phyloP scores from a whole-genome alignment of 352 stramenopile species.

The Phytophthora boehmeriae region DNA sequence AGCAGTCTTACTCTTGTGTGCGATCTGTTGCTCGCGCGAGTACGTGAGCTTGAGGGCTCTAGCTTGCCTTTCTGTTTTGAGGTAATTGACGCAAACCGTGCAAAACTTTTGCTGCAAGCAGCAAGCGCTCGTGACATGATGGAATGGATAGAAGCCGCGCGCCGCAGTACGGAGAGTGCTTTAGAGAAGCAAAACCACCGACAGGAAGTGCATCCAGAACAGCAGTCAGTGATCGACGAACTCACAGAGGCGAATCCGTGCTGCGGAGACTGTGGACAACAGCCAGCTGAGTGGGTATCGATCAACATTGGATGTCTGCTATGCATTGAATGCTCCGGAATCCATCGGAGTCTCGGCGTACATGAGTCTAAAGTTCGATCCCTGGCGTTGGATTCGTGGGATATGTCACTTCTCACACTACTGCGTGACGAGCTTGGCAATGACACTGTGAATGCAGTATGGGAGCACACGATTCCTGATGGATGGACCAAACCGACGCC shows the following conservation, averaged over 20 bases:
- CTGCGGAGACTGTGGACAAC: slow-evolving; percentile 79
- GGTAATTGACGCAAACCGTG: slow-evolving; percentile 81
- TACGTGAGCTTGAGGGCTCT: slow-evolving; percentile 58
- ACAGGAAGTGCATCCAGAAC: slow-evolving; percentile 80
- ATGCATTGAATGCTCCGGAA: slow-evolving; percentile 97
- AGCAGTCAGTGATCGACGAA: slow-evolving; percentile 71
- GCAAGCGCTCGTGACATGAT: slow-evolving; percentile 74
- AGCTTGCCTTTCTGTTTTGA: slow-evolving; percentile 82
- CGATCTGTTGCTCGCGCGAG: slow-evolving; percentile 81
- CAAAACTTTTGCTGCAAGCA: slow-evolving; percentile 77
- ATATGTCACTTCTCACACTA: slow-evolving; percentile 74
- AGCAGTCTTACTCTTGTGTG: slow-evolving; percentile 81
- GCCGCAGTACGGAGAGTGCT: slow-evolving; percentile 81
- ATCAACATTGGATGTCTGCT: slow-evolving; percentile 96
- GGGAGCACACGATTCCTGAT: slow-evolving; percentile 59
- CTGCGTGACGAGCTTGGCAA: too few species aligned
- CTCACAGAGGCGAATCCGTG: slow-evolving; percentile 57
- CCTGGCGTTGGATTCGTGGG: slow-evolving; percentile 89
- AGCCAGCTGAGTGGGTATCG: slow-evolving; percentile 94
- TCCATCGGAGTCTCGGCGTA: slow-evolving; percentile 96
- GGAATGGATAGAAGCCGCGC: slow-evolving; percentile 84
- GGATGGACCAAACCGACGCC: slow-evolving; percentile 61
- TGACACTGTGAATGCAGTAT: slow-evolving; percentile 69
- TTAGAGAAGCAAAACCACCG: slow-evolving; percentile 84
- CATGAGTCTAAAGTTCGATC: slow-evolving; percentile 97